These are phyloP conservation scores for Termitomyces sp. DNA, from an alignment of 768 basidiomycete genomes.

Conservation along the genomic window DNA sequence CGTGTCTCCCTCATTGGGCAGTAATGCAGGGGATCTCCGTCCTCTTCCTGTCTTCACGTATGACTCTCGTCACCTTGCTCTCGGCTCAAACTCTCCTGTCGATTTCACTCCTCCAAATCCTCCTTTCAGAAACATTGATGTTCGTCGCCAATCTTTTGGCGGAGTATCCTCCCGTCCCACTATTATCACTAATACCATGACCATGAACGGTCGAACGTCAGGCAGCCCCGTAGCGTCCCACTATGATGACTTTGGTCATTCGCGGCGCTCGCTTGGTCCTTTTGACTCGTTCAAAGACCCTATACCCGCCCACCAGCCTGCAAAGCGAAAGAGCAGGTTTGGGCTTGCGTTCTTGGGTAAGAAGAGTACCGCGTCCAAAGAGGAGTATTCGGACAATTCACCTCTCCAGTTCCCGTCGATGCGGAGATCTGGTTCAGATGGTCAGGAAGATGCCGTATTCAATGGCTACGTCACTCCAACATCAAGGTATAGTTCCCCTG, in stretches of 20 bases:
- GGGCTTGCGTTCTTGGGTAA: conserved; percentile 66
- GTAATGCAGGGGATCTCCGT: conserved; percentile 34
- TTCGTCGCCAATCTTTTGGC: conserved; percentile 71
- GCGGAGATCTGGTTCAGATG: conserved; percentile 36
- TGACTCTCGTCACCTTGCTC: conserved; percentile 45
- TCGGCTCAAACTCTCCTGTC: conserved; percentile 35
- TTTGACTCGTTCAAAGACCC: conserved; percentile 29
- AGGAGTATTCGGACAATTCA: conserved; percentile 26
- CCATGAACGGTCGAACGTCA: conserved; percentile 24
- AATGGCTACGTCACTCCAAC: conserved; percentile 44
- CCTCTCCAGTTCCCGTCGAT: conserved; percentile 45
- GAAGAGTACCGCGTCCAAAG: conserved; percentile 28
- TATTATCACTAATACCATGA: conserved; percentile 45
- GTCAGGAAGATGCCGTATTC: conserved; percentile 41
- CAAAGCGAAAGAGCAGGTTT: conserved; percentile 72
- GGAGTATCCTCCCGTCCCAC: conserved; percentile 58
- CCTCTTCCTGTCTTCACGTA: conserved; percentile 64
- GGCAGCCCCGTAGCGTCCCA: conserved; percentile 32
- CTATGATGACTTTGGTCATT: conserved; percentile 73
- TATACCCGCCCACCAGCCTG: conserved; percentile 16
- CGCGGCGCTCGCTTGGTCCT: conserved; percentile 52
- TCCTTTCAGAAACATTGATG: conserved; percentile 52
- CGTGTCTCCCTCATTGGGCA: conserved; percentile 31
- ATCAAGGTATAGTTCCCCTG: conserved; percentile 44
- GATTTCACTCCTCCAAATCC: conserved; percentile 59